A percentile compares a stretch with the other conserved stretches of the same genome.
Conservation (phyloP, 1,284 basidiomycete genomes). For the Phenoliferia sp. region DNA sequence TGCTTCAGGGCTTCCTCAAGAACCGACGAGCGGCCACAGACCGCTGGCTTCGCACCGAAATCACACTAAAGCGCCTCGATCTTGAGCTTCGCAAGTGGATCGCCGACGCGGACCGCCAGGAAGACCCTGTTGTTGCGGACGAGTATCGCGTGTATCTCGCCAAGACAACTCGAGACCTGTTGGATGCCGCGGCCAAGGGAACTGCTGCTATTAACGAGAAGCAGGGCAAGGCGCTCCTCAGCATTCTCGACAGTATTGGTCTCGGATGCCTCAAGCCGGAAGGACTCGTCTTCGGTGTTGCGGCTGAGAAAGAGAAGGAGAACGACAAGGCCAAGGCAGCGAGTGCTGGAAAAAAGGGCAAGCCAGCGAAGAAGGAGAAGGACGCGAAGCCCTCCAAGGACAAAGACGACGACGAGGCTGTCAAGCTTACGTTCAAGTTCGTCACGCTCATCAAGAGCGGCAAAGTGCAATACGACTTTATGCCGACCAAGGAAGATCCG, state of each 20-base stretch:
- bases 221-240: slow-evolving; percentile 43
- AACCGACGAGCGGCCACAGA: slow-evolving; percentile 47
- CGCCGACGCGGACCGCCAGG: slow-evolving; percentile 43
- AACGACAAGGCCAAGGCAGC: slow-evolving; percentile 2
- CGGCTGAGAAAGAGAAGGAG: slow-evolving; percentile 14
- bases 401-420: slow-evolving; percentile 42
- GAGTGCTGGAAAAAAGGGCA: slow-evolving; percentile 10
- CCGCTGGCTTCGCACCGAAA: slow-evolving; percentile 51
- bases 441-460: slow-evolving; percentile 46
- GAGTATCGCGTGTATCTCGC: slow-evolving; percentile 49
- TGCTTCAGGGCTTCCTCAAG: slow-evolving; percentile 45
- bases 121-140: slow-evolving; percentile 47
- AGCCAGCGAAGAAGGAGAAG: slow-evolving; percentile 22
- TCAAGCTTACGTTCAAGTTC: slow-evolving; percentile 52
- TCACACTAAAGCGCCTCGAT: slow-evolving; percentile 53
- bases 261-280: slow-evolving; percentile 46
- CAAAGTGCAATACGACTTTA: slow-evolving; percentile 49
- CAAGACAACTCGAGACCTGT: slow-evolving; percentile 41
- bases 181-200: slow-evolving; percentile 46
- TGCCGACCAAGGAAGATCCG: slow-evolving; percentile 56
- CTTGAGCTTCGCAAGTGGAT: slow-evolving; percentile 55
- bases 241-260: slow-evolving; percentile 49
- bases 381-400: slow-evolving; percentile 23
- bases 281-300: slow-evolving; percentile 25
- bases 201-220: slow-evolving; percentile 44